A percentile compares a stretch with the other conserved stretches of the same genome.
phyloP scores from a whole-genome alignment of 306 rosid genomes.

The Vachellia collinsii region DNA sequence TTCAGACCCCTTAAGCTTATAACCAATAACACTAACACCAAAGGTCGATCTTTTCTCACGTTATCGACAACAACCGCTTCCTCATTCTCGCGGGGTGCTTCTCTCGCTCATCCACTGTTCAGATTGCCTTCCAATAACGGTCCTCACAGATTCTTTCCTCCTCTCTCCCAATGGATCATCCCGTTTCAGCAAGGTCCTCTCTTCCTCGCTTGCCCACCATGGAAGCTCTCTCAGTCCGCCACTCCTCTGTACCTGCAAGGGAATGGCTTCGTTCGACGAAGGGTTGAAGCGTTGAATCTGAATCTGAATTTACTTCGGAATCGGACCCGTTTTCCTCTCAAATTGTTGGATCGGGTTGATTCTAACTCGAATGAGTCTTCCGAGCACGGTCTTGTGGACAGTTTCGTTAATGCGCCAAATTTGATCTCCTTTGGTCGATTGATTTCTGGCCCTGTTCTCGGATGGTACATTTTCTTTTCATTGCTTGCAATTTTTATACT shows the following conservation, averaged over 20 bases:
- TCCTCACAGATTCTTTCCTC: constrained; percentile 47
- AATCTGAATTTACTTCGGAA: constrained; percentile 53
- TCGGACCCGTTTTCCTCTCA: constrained; percentile 50
- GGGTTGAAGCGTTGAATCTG: constrained; percentile 53
- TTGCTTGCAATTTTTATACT: neutral
- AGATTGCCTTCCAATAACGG: constrained; percentile 36
- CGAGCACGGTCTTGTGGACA: constrained; percentile 37
- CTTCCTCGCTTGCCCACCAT: constrained; percentile 75
- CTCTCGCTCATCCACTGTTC: constrained; percentile 39
- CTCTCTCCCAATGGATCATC: constrained; percentile 49
- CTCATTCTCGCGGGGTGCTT: constrained; percentile 36
- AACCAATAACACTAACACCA: constrained; percentile 31
- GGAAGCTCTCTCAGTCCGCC: constrained; percentile 95
- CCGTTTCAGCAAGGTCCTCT: constrained; percentile 69
- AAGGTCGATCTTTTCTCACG: constrained; percentile 58
- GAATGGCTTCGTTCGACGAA: constrained; percentile 62
- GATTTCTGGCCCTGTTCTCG: constrained; percentile 84
- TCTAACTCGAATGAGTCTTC: constrained; percentile 12
- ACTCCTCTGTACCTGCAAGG: constrained; percentile 68
- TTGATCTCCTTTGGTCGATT: constrained; percentile 68
- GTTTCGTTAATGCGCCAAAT: constrained; percentile 77
- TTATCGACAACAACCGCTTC: constrained; percentile 35
- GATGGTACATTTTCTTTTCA: constrained; percentile 56
- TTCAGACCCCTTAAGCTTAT: constrained; percentile 55
- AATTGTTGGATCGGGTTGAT: constrained; percentile 50